A percentile compares a stretch with the other conserved stretches of the same genome.
These are phyloP conservation scores for Colletotrichum sp. DNA, from an alignment of 2,329 filamentous ascomycete species.

Conservation along the genomic window DNA sequence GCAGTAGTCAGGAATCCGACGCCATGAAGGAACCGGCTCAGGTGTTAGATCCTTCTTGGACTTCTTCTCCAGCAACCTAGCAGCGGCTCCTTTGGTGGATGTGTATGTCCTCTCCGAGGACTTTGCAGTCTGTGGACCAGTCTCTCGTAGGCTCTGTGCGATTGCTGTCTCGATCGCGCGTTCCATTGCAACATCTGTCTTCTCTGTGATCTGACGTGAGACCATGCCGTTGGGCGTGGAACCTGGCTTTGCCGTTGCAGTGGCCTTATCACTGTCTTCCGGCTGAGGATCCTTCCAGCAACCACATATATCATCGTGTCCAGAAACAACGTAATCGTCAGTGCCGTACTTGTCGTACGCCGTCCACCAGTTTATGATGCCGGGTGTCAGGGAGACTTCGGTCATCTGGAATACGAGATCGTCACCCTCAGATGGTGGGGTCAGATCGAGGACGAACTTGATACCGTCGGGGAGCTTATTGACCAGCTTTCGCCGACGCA, in stretches of 20 bases:
- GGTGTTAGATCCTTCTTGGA: slow-evolving; percentile 7
- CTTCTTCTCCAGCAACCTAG: slow-evolving; percentile 26
- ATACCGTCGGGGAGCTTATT: slow-evolving; percentile 46
- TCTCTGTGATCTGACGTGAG: neutral
- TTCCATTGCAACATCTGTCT: neutral
- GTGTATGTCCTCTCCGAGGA: neutral
- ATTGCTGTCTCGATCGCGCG: neutral
- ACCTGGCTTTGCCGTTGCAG: neutral
- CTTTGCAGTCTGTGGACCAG: neutral
- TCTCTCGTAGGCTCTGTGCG: neutral
- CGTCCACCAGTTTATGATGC: slow-evolving; percentile 60
- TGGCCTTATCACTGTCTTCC: neutral
- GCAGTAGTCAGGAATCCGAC: slow-evolving; percentile 63
- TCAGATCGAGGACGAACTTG: slow-evolving; percentile 67
- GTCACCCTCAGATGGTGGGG: slow-evolving; percentile 65
- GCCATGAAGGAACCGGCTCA: slow-evolving; percentile 29
- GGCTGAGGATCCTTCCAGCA: slow-evolving; percentile 26
- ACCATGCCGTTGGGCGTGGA: neutral
- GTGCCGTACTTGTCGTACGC: slow-evolving; percentile 37
- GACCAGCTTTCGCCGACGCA: slow-evolving; percentile 39
- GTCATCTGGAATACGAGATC: slow-evolving; percentile 65
- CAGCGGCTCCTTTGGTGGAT: neutral
- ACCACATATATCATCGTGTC: slow-evolving; percentile 46
- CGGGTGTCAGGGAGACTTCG: slow-evolving; percentile 61
- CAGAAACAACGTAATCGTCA: slow-evolving; percentile 35